Evolutionary conservation across 202 grass and related monocot species (phyloP).

Genomic region (Bolboschoenoplectus hybrid): DNA sequence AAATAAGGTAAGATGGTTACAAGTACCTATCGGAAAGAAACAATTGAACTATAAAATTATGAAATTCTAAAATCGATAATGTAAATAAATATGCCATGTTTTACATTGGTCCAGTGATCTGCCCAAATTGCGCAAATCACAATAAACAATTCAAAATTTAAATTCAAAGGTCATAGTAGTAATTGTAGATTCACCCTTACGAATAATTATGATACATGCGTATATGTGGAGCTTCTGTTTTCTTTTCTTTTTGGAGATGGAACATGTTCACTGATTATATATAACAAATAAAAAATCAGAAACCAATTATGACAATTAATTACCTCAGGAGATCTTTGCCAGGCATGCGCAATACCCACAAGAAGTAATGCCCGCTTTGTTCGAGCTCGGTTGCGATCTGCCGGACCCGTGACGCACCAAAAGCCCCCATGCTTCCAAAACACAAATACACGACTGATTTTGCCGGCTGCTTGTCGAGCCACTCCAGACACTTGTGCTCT

Average conservation of each 20-base stretch:
- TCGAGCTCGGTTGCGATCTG: constrained; percentile 62
- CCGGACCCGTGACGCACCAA: constrained; percentile 47
- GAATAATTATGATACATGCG: not conserved
- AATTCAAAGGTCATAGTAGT: not conserved
- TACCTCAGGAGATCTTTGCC: not conserved
- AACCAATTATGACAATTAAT: not conserved
- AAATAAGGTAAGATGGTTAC: not conserved
- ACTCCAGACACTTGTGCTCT: constrained; percentile 54
- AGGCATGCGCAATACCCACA: constrained; percentile 46
- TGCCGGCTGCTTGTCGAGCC: constrained; percentile 55
- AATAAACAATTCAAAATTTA: not conserved
- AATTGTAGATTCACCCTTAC: not conserved
- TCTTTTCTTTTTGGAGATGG: not conserved
- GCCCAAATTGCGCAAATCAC: not conserved
- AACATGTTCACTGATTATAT: no score
- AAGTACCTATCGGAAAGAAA: not conserved
- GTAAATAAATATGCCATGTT: not conserved
- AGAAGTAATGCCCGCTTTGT: constrained; percentile 49
- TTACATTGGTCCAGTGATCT: not conserved
- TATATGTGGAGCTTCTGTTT: not conserved
- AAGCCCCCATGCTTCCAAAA: constrained; percentile 68
- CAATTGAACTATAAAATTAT: not conserved
- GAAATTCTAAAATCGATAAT: not conserved
- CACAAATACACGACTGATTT: constrained; percentile 68
- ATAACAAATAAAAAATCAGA: not conserved